A percentile compares a stretch with the other conserved stretches of the same genome.
These are phyloP conservation scores for Boletus barrowsii DNA, from an alignment of 768 basidiomycete genomes.

Conservation along the genomic window DNA sequence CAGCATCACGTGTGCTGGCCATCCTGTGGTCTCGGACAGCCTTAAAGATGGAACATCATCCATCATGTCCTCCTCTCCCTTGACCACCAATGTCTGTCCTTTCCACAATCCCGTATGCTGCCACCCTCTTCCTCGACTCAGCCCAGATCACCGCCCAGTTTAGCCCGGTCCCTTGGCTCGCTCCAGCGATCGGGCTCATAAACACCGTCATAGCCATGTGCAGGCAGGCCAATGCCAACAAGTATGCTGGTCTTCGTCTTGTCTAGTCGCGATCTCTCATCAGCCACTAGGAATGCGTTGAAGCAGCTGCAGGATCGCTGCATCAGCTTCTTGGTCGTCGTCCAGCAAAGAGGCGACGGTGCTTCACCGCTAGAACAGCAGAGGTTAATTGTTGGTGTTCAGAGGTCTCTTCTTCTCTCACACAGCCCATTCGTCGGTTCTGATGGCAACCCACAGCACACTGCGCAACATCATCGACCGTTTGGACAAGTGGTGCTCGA, in stretches of 20 bases:
- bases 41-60: conserved; percentile 3
- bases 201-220: conserved; percentile 45
- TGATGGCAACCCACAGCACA: conserved; percentile 22
- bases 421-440: not conserved
- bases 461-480: conserved; percentile 36
- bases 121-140: conserved; percentile 13
- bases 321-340: conserved; percentile 38
- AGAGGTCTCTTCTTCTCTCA: conserved; percentile 24
- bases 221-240: conserved; percentile 47
- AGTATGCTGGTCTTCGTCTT: conserved; percentile 28
- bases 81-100: conserved; percentile 13
- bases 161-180: conserved; percentile 47
- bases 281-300: conserved; percentile 36
- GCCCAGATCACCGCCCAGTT: conserved; percentile 48
- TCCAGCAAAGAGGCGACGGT: conserved; percentile 34
- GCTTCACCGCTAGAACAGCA: conserved; percentile 30
- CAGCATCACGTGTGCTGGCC: conserved; percentile 24
- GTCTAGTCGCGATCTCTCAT: conserved; percentile 2
- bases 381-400: conserved; percentile 31
- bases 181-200: conserved; percentile 40
- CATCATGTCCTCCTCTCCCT: not conserved
- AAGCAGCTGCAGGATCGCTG: conserved; percentile 47
- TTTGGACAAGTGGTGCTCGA: conserved; percentile 45
- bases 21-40: conserved; percentile 19
- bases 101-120: conserved; percentile 10